Evolutionary conservation across 768 basidiomycete genomes (phyloP).

Genomic region (Trichaptum fuscoviolaceum): DNA sequence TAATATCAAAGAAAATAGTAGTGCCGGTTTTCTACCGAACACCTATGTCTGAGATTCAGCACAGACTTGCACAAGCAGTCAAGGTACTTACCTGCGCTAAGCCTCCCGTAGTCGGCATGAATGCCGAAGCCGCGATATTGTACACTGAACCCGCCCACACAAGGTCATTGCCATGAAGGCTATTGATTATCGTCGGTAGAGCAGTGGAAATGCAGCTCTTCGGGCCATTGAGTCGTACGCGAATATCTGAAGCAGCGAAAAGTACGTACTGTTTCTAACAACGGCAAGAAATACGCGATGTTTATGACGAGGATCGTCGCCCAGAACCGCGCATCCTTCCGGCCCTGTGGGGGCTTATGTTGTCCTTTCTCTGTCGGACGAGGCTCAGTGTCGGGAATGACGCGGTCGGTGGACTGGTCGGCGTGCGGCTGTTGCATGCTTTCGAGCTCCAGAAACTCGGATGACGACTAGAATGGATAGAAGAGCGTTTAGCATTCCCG

Average conservation of each 20-base stretch:
- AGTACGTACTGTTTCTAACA: not conserved
- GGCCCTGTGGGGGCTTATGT: not conserved
- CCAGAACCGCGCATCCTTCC: not conserved
- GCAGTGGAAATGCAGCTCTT: conserved; percentile 21
- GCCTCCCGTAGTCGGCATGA: conserved; percentile 22
- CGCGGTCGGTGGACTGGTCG: not conserved
- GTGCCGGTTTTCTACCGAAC: conserved; percentile 26
- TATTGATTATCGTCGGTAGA: conserved; percentile 22
- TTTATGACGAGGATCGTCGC: not conserved
- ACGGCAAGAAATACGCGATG: not conserved
- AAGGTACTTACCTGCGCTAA: conserved; percentile 14
- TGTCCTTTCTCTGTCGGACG: not conserved
- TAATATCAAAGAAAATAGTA: conserved; percentile 19
- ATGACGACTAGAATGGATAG: not conserved
- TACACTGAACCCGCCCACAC: conserved; percentile 22
- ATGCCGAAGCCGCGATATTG: conserved; percentile 20
- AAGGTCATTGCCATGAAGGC: conserved; percentile 19
- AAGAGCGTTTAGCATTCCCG: not conserved
- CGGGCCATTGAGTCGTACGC: not conserved
- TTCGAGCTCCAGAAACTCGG: not conserved
- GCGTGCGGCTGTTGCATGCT: not conserved
- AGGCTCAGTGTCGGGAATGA: not conserved
- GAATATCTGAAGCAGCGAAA: not conserved
- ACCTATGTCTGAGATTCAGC: conserved; percentile 11
- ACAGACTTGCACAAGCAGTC: not conserved